Evolutionary conservation across 192 early-diverging fungal species (phyloP).

Genomic region (Backusella tarrabulga): DNA sequence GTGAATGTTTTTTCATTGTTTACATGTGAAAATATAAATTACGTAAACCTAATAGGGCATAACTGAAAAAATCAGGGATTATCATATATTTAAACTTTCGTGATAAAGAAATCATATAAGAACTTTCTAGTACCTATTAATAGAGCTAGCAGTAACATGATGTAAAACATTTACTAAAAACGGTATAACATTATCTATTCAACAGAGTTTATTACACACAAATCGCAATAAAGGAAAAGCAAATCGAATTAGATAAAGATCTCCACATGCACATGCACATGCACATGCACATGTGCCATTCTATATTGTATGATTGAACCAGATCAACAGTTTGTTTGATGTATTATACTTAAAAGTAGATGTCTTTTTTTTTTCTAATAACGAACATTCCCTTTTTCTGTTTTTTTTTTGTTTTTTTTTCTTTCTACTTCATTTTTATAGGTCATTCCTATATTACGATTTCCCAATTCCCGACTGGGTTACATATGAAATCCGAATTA

Average conservation of each 20-base stretch:
- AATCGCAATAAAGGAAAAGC: background rate
- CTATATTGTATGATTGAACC: background rate
- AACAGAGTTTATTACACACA: background rate
- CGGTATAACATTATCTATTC: background rate
- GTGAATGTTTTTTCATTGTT: background rate
- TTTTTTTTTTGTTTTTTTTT: background rate
- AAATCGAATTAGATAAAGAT: constrained; percentile 3
- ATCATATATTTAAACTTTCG: background rate
- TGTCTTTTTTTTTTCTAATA: background rate
- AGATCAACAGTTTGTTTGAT: background rate
- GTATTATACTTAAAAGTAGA: background rate
- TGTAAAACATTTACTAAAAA: constrained; percentile 4
- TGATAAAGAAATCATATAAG: background rate
- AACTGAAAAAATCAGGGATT: background rate
- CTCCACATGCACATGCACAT: background rate
- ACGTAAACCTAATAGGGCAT: background rate
- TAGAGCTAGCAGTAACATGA: background rate
- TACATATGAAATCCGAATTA: background rate
- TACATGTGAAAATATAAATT: background rate
- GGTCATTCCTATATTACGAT: background rate
- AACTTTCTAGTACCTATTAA: background rate
- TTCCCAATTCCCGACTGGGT: background rate
- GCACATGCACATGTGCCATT: background rate
- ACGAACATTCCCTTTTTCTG: background rate
- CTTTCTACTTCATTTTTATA: background rate